These are phyloP conservation scores for Curvularia verruculosa DNA, from an alignment of 2,329 filamentous ascomycete species.

Conservation along the genomic window DNA sequence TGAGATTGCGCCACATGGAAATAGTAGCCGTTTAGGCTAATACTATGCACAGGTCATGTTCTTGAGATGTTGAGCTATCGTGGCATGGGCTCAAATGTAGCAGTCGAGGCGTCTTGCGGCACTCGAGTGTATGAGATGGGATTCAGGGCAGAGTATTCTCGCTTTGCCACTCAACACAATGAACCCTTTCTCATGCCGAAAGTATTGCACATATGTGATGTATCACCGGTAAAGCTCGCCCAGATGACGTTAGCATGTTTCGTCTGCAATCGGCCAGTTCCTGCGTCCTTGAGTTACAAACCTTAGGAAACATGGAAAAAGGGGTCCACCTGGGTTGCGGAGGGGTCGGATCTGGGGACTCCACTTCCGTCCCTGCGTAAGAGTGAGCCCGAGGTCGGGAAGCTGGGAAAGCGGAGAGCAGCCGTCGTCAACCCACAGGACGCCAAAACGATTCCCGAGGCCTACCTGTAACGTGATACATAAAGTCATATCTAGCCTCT, in stretches of 20 bases:
- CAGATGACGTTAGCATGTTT: not conserved
- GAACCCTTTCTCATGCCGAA: not conserved
- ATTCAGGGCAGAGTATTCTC: not conserved
- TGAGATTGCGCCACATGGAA: constrained; percentile 4
- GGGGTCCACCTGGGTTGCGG: constrained; percentile 10
- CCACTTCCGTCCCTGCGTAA: constrained; percentile 31
- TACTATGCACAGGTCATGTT: not conserved
- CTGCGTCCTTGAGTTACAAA: not conserved
- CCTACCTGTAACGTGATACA: not conserved
- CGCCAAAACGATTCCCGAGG: not conserved
- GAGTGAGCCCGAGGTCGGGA: constrained; percentile 10
- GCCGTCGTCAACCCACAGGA: not conserved
- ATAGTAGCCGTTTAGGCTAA: constrained; percentile 13
- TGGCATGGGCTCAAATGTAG: not conserved
- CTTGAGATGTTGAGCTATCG: constrained; percentile 1
- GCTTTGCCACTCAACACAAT: not conserved
- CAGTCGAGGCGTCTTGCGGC: not conserved
- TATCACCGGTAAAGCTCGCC: not conserved
- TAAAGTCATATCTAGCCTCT: not conserved
- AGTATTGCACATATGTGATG: not conserved
- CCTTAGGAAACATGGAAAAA: constrained; percentile 4
- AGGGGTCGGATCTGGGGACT: constrained; percentile 23
- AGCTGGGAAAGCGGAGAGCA: not conserved
- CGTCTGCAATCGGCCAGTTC: not conserved
- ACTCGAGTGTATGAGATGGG: constrained; percentile 3